These are phyloP conservation scores for Orbilia ellipsospora DNA, from an alignment of 2,329 filamentous ascomycete species.

Conservation along the genomic window DNA sequence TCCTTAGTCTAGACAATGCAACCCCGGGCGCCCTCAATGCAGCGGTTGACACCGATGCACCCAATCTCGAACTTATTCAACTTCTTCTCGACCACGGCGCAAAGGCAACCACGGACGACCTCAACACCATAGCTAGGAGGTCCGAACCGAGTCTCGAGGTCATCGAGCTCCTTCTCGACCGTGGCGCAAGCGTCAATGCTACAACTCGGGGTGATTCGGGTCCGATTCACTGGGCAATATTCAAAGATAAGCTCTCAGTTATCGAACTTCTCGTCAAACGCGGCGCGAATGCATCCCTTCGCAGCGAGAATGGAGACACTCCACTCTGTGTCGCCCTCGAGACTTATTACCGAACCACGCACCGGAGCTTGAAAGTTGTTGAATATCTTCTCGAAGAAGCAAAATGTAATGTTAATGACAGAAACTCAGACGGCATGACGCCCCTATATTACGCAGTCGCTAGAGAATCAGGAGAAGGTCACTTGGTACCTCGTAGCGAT, in stretches of 20 bases:
- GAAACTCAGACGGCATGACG: background rate
- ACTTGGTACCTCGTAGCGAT: too few relatives aligned
- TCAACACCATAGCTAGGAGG: too few relatives aligned
- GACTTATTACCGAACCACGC: too few relatives aligned
- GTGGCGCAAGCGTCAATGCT: background rate
- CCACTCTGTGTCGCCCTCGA: background rate
- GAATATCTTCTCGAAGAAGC: background rate
- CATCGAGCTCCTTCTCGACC: background rate
- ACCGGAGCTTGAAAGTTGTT: background rate
- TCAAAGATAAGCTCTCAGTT: too few relatives aligned
- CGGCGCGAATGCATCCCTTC: background rate
- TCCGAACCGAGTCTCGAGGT: too few relatives aligned
- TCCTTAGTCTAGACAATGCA: too few relatives aligned
- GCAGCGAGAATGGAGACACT: background rate
- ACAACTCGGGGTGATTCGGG: background rate
- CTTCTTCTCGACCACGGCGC: too few relatives aligned
- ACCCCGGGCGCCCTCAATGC: too few relatives aligned
- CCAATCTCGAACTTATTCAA: too few relatives aligned
- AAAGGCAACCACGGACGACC: too few relatives aligned
- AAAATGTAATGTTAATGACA: background rate
- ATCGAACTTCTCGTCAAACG: background rate
- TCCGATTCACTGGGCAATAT: background rate
- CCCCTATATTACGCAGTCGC: background rate
- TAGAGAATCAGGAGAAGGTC: too few relatives aligned
- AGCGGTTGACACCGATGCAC: too few relatives aligned